Evolutionary conservation across 2,329 filamentous ascomycete genomes (phyloP).

Genomic region (Penicillium sp.): DNA sequence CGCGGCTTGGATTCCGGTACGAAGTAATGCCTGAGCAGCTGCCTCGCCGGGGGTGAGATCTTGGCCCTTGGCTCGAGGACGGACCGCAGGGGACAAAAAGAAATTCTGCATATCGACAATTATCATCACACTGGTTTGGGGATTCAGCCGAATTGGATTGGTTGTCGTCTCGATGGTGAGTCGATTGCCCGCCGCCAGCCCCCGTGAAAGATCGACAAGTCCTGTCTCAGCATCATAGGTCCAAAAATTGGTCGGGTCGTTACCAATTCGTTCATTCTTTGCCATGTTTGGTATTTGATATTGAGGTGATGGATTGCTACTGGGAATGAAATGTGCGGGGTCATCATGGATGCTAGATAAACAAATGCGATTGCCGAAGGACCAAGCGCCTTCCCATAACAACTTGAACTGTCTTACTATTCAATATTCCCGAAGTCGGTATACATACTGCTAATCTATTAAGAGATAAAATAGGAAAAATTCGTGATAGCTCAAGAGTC

Average conservation of each 20-base stretch:
- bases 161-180: conserved; percentile 27
- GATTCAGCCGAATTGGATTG: conserved; percentile 43
- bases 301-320: background rate
- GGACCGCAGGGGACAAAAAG: conserved; percentile 52
- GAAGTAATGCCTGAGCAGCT: conserved; percentile 47
- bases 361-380: background rate
- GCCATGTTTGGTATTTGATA: background rate
- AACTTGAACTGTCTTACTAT: too few species aligned
- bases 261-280: background rate
- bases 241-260: background rate
- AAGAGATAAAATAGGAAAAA: too few species aligned
- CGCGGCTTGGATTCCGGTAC: conserved; percentile 53
- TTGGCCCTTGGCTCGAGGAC: conserved; percentile 25
- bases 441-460: too few species aligned
- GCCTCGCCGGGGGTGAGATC: conserved; percentile 48
- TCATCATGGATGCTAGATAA: background rate
- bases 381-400: background rate
- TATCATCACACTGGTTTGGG: conserved; percentile 51
- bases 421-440: too few species aligned
- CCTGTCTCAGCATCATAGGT: background rate
- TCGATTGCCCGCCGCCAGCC: background rate
- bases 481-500: too few species aligned
- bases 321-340: background rate
- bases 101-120: conserved; percentile 61
- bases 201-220: conserved; percentile 1